Evolutionary conservation across 75 land plant genomes (phyloP).

Genomic region (Chamaecyparis obtusa): DNA sequence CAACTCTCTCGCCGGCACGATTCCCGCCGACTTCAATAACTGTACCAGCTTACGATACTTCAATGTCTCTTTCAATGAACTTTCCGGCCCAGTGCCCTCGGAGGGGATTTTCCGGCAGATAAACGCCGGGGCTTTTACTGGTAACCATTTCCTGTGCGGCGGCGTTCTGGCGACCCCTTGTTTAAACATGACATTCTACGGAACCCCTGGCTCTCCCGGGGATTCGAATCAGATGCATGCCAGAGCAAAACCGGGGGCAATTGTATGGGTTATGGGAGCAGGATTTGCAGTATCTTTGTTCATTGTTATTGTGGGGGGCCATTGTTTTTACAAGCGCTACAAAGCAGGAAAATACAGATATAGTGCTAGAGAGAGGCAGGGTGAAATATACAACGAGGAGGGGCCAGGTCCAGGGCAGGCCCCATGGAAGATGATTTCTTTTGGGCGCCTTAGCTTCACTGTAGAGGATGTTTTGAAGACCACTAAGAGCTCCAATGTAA

Average conservation of each 20-base stretch:
- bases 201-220: constrained; percentile 2
- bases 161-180: constrained; percentile 34
- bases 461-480: constrained; percentile 51
- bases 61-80: constrained; percentile 67
- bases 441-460: constrained; percentile 66
- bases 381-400: constrained; percentile 14
- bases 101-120: constrained; percentile 32
- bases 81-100: constrained; percentile 64
- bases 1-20: constrained; percentile 40
- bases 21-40: constrained; percentile 45
- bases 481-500: constrained; percentile 21
- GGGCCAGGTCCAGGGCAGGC: constrained; percentile 30
- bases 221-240: constrained; percentile 10
- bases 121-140: constrained; percentile 48
- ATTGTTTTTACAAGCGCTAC: constrained; percentile 17
- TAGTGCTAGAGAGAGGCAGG: constrained; percentile 20
- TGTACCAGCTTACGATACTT: constrained; percentile 41
- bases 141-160: constrained; percentile 76
- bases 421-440: constrained; percentile 68
- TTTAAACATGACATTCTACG: neutral
- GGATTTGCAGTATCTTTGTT: constrained; percentile 32
- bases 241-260: constrained; percentile 11
- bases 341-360: neutral
- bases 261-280: constrained; percentile 32
- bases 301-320: constrained; percentile 18